Evolutionary conservation across 2,329 filamentous ascomycete species (phyloP).

Genomic region (Monosporascus sp.): DNA sequence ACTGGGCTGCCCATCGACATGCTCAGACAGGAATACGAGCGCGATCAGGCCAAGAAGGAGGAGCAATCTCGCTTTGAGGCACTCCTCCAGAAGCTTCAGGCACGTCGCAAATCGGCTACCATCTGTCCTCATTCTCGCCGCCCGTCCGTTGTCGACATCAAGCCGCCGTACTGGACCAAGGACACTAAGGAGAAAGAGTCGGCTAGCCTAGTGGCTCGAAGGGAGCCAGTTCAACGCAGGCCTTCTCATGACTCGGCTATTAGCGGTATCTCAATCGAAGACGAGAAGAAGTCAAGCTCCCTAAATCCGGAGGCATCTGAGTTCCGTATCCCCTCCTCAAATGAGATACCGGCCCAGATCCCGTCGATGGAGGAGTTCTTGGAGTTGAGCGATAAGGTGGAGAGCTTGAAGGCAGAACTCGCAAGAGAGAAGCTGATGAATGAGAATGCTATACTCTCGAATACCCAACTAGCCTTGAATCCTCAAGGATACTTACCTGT

Average conservation of each 20-base stretch:
- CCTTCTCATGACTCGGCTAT: slow-evolving; percentile 11
- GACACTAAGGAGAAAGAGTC: background rate
- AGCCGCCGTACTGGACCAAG: slow-evolving; percentile 1
- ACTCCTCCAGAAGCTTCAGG: slow-evolving; percentile 16
- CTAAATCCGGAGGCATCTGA: slow-evolving; percentile 22
- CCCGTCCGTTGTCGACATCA: background rate
- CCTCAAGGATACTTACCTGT: background rate
- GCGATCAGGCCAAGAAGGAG: background rate
- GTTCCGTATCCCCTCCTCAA: slow-evolving; percentile 8
- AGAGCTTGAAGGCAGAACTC: background rate
- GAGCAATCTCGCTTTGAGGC: slow-evolving; percentile 10
- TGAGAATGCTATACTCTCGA: too few relatives aligned
- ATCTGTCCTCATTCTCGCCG: slow-evolving; percentile 1
- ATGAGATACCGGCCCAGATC: background rate
- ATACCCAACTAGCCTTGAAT: background rate
- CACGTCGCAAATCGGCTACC: slow-evolving; percentile 14
- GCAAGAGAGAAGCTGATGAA: background rate
- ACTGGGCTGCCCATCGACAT: slow-evolving; percentile 14
- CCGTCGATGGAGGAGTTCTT: background rate
- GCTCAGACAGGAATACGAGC: slow-evolving; percentile 13
- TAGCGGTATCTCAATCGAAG: slow-evolving; percentile 7
- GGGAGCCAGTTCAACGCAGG: background rate
- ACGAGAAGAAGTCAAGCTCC: slow-evolving; percentile 5
- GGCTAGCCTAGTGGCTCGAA: background rate
- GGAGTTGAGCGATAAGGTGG: background rate